phyloP scores from a whole-genome alignment of 352 stramenopile genomes.

The Nothophytophthora sp. region DNA sequence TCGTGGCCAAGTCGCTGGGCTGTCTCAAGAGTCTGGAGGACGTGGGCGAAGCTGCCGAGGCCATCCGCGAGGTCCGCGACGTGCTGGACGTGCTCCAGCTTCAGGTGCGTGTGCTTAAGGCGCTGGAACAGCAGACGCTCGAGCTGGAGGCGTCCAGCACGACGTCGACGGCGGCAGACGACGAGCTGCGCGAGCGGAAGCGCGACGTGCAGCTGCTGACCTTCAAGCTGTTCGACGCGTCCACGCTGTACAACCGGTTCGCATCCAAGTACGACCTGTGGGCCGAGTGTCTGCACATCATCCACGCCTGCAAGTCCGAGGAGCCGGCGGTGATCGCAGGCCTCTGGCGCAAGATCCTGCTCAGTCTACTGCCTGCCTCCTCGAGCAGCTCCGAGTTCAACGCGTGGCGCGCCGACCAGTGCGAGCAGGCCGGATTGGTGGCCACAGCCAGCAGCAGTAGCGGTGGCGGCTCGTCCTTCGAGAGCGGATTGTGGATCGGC shows the following conservation, averaged over 20 bases:
- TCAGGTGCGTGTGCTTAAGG: conserved; percentile 81
- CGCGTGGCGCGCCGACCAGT: conserved; percentile 68
- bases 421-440: conserved; percentile 57
- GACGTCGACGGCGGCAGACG: conserved; percentile 31
- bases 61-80: conserved; percentile 79
- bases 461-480: conserved; percentile 51
- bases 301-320: conserved; percentile 84
- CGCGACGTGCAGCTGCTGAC: conserved; percentile 69
- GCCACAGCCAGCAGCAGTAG: conserved; percentile 29
- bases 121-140: conserved; percentile 66
- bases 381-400: conserved; percentile 73
- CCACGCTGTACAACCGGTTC: conserved; percentile 87
- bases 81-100: conserved; percentile 83
- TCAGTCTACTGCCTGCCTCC: conserved; percentile 64
- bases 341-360: conserved; percentile 80
- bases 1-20: conserved; percentile 72
- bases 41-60: conserved; percentile 64
- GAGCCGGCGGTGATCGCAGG: conserved; percentile 65
- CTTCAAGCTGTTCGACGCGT: conserved; percentile 80
- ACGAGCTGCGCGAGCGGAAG: conserved; percentile 51
- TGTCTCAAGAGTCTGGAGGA: conserved; percentile 83
- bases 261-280: conserved; percentile 88
- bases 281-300: conserved; percentile 86
- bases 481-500: conserved; percentile 81
- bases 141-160: conserved; percentile 53